Percentiles rank a stretch among this genome's conserved stretches.
phyloP scores from a whole-genome alignment of 78 protist species.

The Dictyostelium brefeldianum region DNA sequence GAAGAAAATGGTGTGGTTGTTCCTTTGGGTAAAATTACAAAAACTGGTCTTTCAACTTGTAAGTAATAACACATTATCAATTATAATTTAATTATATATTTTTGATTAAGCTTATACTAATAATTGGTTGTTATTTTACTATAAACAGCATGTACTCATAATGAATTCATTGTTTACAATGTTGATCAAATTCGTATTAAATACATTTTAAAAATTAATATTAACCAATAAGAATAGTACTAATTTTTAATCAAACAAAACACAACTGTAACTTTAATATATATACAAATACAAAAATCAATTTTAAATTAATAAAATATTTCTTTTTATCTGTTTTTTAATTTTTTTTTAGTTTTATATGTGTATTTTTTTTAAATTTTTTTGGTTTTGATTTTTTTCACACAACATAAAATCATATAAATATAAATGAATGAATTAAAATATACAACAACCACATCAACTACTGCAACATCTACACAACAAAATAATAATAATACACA shows the following conservation, averaged over 20 bases:
- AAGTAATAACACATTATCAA: not conserved
- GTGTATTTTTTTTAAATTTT: too few relatives aligned
- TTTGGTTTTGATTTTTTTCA: too few relatives aligned
- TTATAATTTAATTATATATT: not conserved
- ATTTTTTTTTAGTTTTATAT: too few relatives aligned
- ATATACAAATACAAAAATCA: too few relatives aligned
- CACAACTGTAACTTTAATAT: too few relatives aligned
- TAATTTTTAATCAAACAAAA: too few relatives aligned
- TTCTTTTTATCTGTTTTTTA: too few relatives aligned
- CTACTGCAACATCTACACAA: not conserved
- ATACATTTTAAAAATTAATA: slow-evolving; percentile 53
- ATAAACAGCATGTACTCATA: slow-evolving; percentile 65
- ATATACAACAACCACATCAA: not conserved
- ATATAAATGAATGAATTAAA: too few relatives aligned
- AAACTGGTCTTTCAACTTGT: slow-evolving; percentile 30
- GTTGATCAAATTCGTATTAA: slow-evolving; percentile 49
- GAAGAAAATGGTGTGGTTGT: slow-evolving; percentile 33
- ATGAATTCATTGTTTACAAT: slow-evolving; percentile 80
- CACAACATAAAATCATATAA: too few relatives aligned
- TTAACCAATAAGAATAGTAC: not conserved
- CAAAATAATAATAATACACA: not conserved
- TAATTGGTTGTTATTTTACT: too few relatives aligned
- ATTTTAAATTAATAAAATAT: too few relatives aligned
- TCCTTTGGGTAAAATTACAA: slow-evolving; percentile 55
- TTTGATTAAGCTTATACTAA: not conserved